Evolutionary conservation across 306 rosid species (phyloP).

Genomic region (Sesbania bispinosa): DNA sequence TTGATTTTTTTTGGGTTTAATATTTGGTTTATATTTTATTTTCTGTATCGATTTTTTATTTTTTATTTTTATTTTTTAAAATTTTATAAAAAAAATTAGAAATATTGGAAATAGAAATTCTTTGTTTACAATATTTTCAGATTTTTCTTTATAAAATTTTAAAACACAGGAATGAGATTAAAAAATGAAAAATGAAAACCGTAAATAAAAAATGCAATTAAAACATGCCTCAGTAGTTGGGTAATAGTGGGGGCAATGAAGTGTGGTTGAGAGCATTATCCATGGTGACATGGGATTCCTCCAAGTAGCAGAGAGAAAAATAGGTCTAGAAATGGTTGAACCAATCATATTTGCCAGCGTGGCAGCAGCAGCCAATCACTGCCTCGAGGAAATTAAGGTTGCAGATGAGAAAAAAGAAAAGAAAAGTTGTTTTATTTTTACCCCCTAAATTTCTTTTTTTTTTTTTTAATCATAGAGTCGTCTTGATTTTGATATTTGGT

Average conservation of each 20-base stretch:
- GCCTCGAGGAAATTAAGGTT: conserved; percentile 90
- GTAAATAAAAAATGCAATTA: too few species aligned
- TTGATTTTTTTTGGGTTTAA: background rate
- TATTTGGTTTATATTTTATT: too few species aligned
- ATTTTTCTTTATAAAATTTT: too few species aligned
- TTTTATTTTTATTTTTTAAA: too few species aligned
- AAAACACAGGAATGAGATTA: too few species aligned
- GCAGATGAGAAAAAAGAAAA: background rate
- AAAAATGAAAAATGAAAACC: too few species aligned
- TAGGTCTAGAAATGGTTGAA: conserved; percentile 34
- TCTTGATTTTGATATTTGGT: background rate
- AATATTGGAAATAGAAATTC: too few species aligned
- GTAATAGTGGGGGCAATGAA: conserved; percentile 39
- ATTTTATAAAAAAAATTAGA: too few species aligned
- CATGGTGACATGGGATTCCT: conserved; percentile 34
- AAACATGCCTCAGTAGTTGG: too few species aligned
- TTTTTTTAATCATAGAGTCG: background rate
- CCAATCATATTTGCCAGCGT: conserved; percentile 62
- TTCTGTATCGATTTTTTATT: too few species aligned
- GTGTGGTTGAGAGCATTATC: conserved; percentile 32
- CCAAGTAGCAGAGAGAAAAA: background rate
- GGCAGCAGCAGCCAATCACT: conserved; percentile 69
- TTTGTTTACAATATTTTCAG: too few species aligned
- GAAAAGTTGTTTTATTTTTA: background rate
- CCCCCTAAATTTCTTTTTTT: background rate